Evolutionary conservation across 1,284 basidiomycete genomes (phyloP), one percentile per base, ranked within the genome.

Genomic region (Apiotrichum domesticum): DNA sequence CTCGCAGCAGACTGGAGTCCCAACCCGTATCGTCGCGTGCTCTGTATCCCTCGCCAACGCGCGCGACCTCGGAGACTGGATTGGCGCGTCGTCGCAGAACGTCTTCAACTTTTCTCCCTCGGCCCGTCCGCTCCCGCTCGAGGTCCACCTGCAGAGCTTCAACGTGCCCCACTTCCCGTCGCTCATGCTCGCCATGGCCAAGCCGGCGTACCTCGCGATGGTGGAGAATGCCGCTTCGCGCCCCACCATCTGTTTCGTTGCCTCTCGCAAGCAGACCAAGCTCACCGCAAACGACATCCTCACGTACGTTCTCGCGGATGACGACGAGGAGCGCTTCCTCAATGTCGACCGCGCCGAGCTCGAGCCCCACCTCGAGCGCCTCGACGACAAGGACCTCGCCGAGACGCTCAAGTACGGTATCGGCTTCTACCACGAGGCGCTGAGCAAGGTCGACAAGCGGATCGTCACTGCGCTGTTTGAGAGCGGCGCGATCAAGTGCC

Each of bases 131-230:
- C 80, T 97, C 3, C 94, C 97, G 59, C 88, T 98, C 84, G 94
- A 98, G 65, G 95, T 98, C 49, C 95, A 98, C 69, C 79, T 98
- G 7, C 95, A 98, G 72, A 92, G 87, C 47, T 98, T 97, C 81
- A 86, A 84, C 46, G 90, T 96, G 45, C 90, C 94, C 9, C 96
- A 98, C 70, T 98, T 96, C 85, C 94, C 96, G 0, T 96, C 91
- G 0, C 80, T 98, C 54, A 98, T 99, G 95, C 90, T 98, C 57
- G 85, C 93, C 37, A 98, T 98, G 96, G 95, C 94, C 33, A 98
- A 98, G 74, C 96, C 95, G 0, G 90, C 94, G 0, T 98, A 98
- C 72, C 83, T 98, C 13, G 86, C 94, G 34, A 90, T 98, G 64
- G 80, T 87, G 44, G 95, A 99, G 72, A 86, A 95, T 68, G 87